Conservation (phyloP, 345 rosid genomes). For the Camelina sativa region DNA sequence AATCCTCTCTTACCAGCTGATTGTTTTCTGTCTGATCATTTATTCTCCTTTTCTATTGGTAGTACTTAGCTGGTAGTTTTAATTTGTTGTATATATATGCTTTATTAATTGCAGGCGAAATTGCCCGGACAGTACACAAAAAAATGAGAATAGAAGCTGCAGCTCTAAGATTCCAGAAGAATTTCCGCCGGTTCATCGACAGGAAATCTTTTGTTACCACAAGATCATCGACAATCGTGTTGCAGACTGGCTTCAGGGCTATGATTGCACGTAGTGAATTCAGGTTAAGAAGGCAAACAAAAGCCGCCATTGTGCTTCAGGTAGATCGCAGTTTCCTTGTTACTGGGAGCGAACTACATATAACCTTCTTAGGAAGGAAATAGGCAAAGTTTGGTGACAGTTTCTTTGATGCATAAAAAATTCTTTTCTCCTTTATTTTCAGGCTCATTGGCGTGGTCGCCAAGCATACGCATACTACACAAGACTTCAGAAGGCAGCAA, state of each 20-base stretch:
- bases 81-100: constrained; percentile 8
- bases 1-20: not conserved
- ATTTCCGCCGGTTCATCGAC: constrained; percentile 61
- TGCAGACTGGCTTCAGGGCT: constrained; percentile 89
- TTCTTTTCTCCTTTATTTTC: constrained; percentile 40
- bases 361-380: constrained; percentile 23
- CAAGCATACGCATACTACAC: constrained; percentile 66
- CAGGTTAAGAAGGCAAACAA: constrained; percentile 77
- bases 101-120: constrained; percentile 51
- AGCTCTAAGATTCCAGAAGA: constrained; percentile 84
- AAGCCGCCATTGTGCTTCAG: constrained; percentile 79
- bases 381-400: constrained; percentile 23
- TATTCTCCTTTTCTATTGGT: constrained; percentile 20
- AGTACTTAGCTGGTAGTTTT: constrained; percentile 18
- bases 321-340: constrained; percentile 45
- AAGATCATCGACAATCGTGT: constrained; percentile 59
- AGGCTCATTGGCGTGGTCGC: constrained; percentile 77
- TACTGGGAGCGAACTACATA: constrained; percentile 19
- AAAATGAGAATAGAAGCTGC: constrained; percentile 72
- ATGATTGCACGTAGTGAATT: constrained; percentile 90
- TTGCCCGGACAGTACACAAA: constrained; percentile 64
- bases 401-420: constrained; percentile 24
- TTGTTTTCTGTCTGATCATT: constrained; percentile 22
- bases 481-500: constrained; percentile 82
- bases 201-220: constrained; percentile 56